Evolutionary conservation across 441 rosid species (phyloP).

Genomic region (Theobroma grandiflorum): DNA sequence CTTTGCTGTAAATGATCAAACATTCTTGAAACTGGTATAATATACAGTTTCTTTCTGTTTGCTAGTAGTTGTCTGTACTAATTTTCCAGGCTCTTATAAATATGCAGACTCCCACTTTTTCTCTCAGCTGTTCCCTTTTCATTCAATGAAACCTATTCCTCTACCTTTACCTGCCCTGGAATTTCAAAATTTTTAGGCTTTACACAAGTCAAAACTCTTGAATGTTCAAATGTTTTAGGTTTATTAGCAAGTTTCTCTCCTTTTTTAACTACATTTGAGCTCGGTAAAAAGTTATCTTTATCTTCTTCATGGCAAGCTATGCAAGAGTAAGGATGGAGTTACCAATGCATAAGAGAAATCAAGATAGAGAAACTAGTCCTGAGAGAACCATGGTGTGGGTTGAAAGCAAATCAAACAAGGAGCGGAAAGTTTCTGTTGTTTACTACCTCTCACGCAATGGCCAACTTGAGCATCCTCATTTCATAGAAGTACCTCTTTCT

Average conservation of each 20-base stretch:
- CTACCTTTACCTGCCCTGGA: slow-evolving; percentile 12
- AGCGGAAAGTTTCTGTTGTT: slow-evolving; percentile 46
- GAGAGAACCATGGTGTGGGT: slow-evolving; percentile 37
- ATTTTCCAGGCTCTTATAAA: not conserved
- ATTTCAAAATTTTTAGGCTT: not conserved
- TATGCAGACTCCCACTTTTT: slow-evolving; percentile 23
- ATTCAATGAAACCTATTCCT: not conserved
- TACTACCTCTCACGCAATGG: slow-evolving; percentile 55
- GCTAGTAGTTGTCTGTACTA: slow-evolving; percentile 22
- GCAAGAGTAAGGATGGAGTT: slow-evolving; percentile 32
- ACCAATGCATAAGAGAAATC: slow-evolving; percentile 20
- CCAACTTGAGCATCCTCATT: slow-evolving; percentile 64
- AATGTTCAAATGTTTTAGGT: not conserved
- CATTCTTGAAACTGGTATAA: not conserved
- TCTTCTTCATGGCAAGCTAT: slow-evolving; percentile 28
- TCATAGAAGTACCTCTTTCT: slow-evolving; percentile 55
- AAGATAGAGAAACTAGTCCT: slow-evolving; percentile 32
- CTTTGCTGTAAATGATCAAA: not conserved
- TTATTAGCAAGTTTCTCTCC: not conserved
- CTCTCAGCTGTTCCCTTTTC: slow-evolving; percentile 20
- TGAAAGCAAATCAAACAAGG: slow-evolving; percentile 26
- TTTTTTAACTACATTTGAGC: not conserved
- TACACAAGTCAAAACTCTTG: not conserved
- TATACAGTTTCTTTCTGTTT: slow-evolving; percentile 22
- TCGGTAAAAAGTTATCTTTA: not conserved